A percentile compares a stretch with the other conserved stretches of the same genome.
Evolutionary conservation across 2,329 filamentous ascomycete species (phyloP).

Genomic region (Camillea tinctor): DNA sequence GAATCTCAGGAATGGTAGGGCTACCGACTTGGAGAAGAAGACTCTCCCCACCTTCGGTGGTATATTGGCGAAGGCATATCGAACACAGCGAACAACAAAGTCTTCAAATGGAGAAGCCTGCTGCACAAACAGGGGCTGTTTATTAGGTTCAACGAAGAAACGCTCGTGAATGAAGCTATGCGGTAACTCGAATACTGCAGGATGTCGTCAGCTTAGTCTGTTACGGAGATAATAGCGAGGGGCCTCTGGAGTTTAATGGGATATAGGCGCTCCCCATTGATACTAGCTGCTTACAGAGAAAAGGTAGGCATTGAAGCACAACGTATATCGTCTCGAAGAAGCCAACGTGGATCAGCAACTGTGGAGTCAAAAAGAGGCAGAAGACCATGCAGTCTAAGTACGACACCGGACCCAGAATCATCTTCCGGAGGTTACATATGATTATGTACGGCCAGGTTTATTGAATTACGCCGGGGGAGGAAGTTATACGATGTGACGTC

Average conservation of each 20-base stretch:
- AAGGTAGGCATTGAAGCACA: constrained; percentile 64
- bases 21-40: constrained; percentile 74
- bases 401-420: constrained; percentile 74
- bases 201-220: constrained; percentile 2
- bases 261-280: background rate
- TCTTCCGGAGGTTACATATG: constrained; percentile 35
- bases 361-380: constrained; percentile 66
- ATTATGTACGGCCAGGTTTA: background rate
- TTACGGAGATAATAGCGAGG: background rate
- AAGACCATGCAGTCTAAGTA: constrained; percentile 76
- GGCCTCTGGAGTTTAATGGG: background rate
- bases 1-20: constrained; percentile 72
- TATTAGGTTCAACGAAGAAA: constrained; percentile 43
- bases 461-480: background rate
- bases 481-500: background rate
- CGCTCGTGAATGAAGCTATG: constrained; percentile 57
- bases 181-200: constrained; percentile 57
- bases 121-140: constrained; percentile 63
- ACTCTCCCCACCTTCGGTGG: constrained; percentile 67
- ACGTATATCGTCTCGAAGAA: constrained; percentile 57
- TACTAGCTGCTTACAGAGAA: constrained; percentile 54
- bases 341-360: constrained; percentile 68
- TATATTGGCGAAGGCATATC: constrained; percentile 73
- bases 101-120: constrained; percentile 74
- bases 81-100: constrained; percentile 72